Evolutionary conservation across 225 moss, liverwort and hornwort species (phyloP).

Genomic region (Physcomitrellopsis africana): DNA sequence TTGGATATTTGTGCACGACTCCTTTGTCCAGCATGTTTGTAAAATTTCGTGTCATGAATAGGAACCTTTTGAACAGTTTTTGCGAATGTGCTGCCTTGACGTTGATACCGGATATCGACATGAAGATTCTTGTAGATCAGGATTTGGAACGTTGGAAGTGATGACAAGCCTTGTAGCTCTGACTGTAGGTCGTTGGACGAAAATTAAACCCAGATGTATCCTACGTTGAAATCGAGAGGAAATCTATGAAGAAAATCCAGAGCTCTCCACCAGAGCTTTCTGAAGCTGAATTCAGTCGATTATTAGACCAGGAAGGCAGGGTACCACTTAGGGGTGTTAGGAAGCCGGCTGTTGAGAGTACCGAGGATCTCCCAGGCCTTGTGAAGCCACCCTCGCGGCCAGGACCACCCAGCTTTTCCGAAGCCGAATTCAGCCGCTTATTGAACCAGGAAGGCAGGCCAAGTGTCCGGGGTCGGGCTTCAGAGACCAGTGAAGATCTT

Average conservation of each 20-base stretch:
- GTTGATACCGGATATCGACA: background rate
- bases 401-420: constrained; percentile 8
- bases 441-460: constrained; percentile 44
- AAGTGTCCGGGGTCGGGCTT: background rate
- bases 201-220: constrained; percentile 62
- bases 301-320: no score
- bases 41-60: background rate
- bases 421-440: constrained; percentile 44
- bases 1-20: background rate
- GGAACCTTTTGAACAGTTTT: background rate
- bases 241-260: constrained; percentile 38
- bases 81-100: no score
- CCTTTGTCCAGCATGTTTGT: constrained; percentile 2
- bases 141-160: constrained; percentile 18
- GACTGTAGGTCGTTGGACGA: constrained; percentile 62
- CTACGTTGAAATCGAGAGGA: constrained; percentile 75
- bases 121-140: background rate
- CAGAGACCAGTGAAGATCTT: constrained; percentile 33
- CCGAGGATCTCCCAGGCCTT: no score
- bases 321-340: no score
- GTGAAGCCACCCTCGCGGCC: no score
- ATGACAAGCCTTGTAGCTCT: constrained; percentile 16
- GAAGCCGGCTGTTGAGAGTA: no score
- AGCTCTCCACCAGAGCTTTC: constrained; percentile 27
- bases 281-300: no score